Conservation (phyloP, 2,329 filamentous ascomycete genomes). For the Fusarium musae region DNA sequence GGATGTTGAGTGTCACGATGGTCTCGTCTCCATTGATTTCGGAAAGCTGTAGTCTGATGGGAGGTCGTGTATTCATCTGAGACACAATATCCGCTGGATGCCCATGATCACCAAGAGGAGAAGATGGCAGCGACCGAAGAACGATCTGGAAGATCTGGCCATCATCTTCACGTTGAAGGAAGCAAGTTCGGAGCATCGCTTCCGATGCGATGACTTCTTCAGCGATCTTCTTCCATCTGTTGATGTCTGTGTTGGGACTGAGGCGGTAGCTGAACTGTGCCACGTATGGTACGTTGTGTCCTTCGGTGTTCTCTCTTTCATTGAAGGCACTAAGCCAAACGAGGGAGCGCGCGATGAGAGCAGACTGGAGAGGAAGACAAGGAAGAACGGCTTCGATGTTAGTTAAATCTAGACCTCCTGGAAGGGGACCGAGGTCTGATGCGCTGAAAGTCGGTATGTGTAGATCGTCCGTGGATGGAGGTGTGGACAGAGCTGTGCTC, state of each 20-base stretch:
- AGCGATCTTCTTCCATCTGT: not conserved
- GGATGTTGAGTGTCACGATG: slow-evolving; percentile 1
- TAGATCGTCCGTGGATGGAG: not conserved
- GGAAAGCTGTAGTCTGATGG: not conserved
- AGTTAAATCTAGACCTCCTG: not conserved
- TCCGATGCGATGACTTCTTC: slow-evolving; percentile 6
- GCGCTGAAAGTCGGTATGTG: accelerated
- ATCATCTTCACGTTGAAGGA: slow-evolving; percentile 24
- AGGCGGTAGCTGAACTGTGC: slow-evolving; percentile 23
- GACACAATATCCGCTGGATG: not conserved
- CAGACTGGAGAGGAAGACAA: slow-evolving; percentile 25
- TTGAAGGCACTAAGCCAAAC: not conserved
- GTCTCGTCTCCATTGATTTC: accelerated
- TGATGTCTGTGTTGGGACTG: not conserved
- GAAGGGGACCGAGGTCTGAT: not conserved
- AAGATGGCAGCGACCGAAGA: not conserved
- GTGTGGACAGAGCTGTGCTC: not conserved
- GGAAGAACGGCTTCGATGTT: slow-evolving; percentile 12
- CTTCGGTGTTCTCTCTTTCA: accelerated
- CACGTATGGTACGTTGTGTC: slow-evolving; percentile 15
- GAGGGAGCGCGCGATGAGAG: slow-evolving; percentile 15
- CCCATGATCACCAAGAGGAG: not conserved
- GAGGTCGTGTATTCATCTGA: slow-evolving; percentile 3
- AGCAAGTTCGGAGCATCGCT: slow-evolving; percentile 17
- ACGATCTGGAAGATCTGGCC: slow-evolving; percentile 16